Percentiles rank a stretch among this genome's conserved stretches.
phyloP scores from a whole-genome alignment of 345 rosid genomes.

The Pistacia atlantica region DNA sequence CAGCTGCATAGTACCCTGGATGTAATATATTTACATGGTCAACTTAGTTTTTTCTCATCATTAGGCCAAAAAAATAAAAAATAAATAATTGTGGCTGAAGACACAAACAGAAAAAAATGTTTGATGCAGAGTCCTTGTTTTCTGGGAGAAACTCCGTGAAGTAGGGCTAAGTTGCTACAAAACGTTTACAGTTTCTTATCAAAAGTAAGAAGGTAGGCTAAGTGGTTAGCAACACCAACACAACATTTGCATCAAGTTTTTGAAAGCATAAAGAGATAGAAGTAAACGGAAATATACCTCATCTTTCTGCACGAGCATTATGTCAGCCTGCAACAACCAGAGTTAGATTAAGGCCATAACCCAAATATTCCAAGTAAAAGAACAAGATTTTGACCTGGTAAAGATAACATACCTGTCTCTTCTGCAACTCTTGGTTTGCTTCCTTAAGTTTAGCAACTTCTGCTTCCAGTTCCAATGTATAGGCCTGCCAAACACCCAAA shows the following conservation, averaged over 20 bases:
- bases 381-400: constrained; percentile 18
- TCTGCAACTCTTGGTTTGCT: constrained; percentile 70
- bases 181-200: no score
- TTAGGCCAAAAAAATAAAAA: not conserved
- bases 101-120: not conserved
- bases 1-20: not conserved
- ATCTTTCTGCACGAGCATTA: constrained; percentile 53
- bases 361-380: not conserved
- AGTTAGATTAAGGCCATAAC: constrained; percentile 12
- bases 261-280: constrained; percentile 5
- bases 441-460: constrained; percentile 85
- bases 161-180: no score
- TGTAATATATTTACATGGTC: not conserved
- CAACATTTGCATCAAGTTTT: not conserved
- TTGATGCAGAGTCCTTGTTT: not conserved
- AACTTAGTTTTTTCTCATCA: not conserved
- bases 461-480: constrained; percentile 90
- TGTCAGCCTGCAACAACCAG: constrained; percentile 57
- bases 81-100: not conserved
- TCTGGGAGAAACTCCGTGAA: not conserved
- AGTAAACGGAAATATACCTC: constrained; percentile 44
- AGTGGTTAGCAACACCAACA: not conserved
- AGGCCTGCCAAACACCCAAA: constrained; percentile 61
- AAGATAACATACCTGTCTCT: constrained; percentile 64
- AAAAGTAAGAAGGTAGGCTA: not conserved